Evolutionary conservation across 2,329 filamentous ascomycete genomes (phyloP), one percentile per base, ranked within the genome.

Genomic region (Colletotrichum nymphaeae): DNA sequence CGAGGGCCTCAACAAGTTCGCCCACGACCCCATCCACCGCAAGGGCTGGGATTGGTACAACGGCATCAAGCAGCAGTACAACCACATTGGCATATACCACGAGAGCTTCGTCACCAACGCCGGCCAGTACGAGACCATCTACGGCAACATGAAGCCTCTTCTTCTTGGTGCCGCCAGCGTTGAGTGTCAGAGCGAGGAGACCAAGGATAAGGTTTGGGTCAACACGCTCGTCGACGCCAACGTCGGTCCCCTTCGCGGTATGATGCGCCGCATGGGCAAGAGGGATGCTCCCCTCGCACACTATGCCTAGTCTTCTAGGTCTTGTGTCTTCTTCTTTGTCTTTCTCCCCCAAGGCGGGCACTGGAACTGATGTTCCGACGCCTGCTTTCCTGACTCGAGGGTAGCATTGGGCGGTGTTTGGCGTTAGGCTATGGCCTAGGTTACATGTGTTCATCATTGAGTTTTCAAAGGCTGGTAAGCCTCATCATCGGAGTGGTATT

Each of bases 71-170:
- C 78, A 77, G 57, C 76, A 83, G 30, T 74, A 80, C 53, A 76
- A 77, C 30, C 82, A 88, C 74, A 76, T 90, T 28, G 84, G 84
- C 5, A 86, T 90, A 75, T 90, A 83, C 73, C 89, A 91, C 77
- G 89, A 91, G 83, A 84, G 85, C 0, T 90, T 87, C 75, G 79
- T 83, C 30, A 84, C 86, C 5, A 83, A 83, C 1, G 78, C 80
- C 3, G 82, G 83, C 4, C 80, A 80, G 9, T 89, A 87, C 79
- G 89, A 91, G 83, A 85, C 81, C 2, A 81, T 90, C 26, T 89
- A 90, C 76, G 74, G 83, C 8, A 86, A 88, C 72, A 84, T 83
- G 75, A 79, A 76, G 66, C 84, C 84, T 1, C 72, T 79, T 5
- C 65, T 85, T 49, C 69, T 86, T 63, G 85, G 83, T 9, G 69